phyloP scores from a whole-genome alignment of 2,329 filamentous ascomycete species.

The Colletotrichum incanum region DNA sequence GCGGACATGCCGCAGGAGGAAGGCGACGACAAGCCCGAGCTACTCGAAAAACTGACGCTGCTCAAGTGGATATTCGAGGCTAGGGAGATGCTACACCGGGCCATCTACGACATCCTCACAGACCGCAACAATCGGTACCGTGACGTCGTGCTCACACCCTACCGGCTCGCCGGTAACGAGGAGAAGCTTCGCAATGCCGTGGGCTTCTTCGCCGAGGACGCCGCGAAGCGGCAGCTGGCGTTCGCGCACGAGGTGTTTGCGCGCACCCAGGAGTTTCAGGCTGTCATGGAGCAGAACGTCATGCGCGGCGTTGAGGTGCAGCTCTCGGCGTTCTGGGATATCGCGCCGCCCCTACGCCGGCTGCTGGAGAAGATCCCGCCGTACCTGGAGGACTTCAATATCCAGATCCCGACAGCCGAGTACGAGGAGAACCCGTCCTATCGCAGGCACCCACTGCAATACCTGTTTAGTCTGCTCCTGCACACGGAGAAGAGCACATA shows the following conservation, averaged over 20 bases:
- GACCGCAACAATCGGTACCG: slow-evolving; percentile 91
- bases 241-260: slow-evolving; percentile 81
- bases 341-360: slow-evolving; percentile 85
- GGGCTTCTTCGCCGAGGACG: slow-evolving; percentile 87
- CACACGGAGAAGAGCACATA: slow-evolving; percentile 95
- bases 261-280: slow-evolving; percentile 83
- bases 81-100: slow-evolving; percentile 88
- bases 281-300: slow-evolving; percentile 87
- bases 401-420: slow-evolving; percentile 85
- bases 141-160: slow-evolving; percentile 86
- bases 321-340: slow-evolving; percentile 97
- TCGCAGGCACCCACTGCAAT: slow-evolving; percentile 86
- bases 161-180: slow-evolving; percentile 80
- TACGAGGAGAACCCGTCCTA: slow-evolving; percentile 90
- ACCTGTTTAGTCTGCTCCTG: slow-evolving; percentile 86
- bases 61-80: slow-evolving; percentile 98
- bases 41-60: slow-evolving; percentile 93
- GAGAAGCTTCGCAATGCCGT: slow-evolving; percentile 86
- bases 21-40: slow-evolving; percentile 93
- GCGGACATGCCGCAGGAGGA: slow-evolving; percentile 92
- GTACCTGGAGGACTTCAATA: slow-evolving; percentile 72
- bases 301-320: slow-evolving; percentile 91
- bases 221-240: slow-evolving; percentile 77
- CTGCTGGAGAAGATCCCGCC: slow-evolving; percentile 85
- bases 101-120: slow-evolving; percentile 86